Evolutionary conservation across 371 early-diverging fungal genomes (phyloP).

Genomic region (Apophysomyces sp.): DNA sequence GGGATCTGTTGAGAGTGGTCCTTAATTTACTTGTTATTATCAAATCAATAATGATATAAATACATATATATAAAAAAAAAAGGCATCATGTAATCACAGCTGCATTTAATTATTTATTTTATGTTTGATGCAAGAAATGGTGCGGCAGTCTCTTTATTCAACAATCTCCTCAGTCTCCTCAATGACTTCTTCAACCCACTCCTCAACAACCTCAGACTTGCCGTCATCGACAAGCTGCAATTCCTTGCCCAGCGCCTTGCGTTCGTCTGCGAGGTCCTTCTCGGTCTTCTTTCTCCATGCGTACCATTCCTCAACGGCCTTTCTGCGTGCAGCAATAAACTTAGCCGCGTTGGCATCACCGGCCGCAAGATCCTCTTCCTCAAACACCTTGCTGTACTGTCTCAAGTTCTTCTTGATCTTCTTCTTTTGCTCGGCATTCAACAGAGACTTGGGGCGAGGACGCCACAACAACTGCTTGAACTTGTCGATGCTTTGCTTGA

Average conservation of each 20-base stretch:
- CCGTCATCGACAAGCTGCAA: constrained; percentile 49
- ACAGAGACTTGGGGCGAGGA: constrained; percentile 87
- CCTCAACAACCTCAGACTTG: constrained; percentile 72
- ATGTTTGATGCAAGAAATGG: background rate
- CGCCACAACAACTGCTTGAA: constrained; percentile 97
- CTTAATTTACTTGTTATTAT: background rate
- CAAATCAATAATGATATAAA: background rate
- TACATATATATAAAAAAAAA: too few relatives aligned
- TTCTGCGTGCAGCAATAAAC: constrained; percentile 72
- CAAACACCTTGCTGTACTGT: constrained; percentile 86
- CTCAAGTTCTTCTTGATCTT: constrained; percentile 89
- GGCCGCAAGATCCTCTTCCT: constrained; percentile 80
- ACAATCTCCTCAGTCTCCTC: constrained; percentile 52
- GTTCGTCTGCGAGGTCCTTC: constrained; percentile 57
- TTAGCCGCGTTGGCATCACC: constrained; percentile 71
- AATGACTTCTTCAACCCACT: constrained; percentile 81
- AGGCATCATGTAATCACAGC: too few relatives aligned
- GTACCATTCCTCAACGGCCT: constrained; percentile 77
- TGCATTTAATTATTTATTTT: background rate
- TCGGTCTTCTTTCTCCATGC: constrained; percentile 74
- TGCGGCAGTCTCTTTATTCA: constrained; percentile 12
- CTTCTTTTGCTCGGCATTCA: constrained; percentile 81
- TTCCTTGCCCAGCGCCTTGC: constrained; percentile 60
- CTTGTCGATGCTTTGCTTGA: constrained; percentile 72
- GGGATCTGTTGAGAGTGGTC: background rate